These are phyloP conservation scores for Urostyla sp. DNA, from an alignment of 73 alveolate species.

Conservation along the genomic window DNA sequence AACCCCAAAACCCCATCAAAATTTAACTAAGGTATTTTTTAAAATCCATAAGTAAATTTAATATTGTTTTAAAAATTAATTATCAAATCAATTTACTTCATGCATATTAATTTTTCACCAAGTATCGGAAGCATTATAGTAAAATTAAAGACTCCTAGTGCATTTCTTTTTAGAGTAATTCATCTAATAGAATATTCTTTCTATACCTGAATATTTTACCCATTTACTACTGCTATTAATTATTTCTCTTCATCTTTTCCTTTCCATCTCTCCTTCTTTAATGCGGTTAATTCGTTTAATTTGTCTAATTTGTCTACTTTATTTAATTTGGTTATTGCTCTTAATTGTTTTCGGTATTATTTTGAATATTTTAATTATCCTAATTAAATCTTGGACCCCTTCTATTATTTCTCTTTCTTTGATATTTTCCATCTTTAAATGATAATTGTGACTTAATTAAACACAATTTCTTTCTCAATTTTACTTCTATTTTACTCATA, in stretches of 20 bases:
- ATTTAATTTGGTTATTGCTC: not conserved
- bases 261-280: not conserved
- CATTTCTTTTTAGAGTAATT: not conserved
- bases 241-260: not conserved
- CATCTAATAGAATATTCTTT: not conserved
- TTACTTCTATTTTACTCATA: constrained; percentile 28
- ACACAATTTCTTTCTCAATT: constrained; percentile 27
- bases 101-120: constrained; percentile 12
- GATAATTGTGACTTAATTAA: constrained; percentile 9
- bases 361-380: not conserved
- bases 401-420: not conserved
- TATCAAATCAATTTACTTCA: no score
- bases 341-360: not conserved
- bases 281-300: not conserved
- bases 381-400: not conserved
- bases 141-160: constrained; percentile 16
- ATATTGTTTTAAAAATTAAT: no score
- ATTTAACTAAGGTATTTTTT: no score
- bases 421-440: constrained; percentile 10
- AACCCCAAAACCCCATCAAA: no score
- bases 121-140: constrained; percentile 36
- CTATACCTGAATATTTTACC: constrained; percentile 30
- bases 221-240: not conserved
- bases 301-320: not conserved
- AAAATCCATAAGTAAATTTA: no score